A percentile compares a stretch with the other conserved stretches of the same genome.
phyloP scores from a whole-genome alignment of 139 green algal species.

The Chlorella sp. region DNA sequence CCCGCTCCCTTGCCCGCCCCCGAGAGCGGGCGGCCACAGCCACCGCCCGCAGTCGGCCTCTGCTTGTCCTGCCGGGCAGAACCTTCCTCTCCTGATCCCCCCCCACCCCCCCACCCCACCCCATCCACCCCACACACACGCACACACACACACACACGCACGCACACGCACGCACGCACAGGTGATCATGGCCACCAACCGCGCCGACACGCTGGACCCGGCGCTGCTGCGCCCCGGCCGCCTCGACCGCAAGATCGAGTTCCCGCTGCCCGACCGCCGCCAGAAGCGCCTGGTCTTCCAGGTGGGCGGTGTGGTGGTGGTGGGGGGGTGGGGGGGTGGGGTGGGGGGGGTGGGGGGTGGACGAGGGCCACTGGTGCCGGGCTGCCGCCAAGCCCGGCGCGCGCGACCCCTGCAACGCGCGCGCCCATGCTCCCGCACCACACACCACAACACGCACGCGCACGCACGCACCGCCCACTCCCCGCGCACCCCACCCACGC shows the following conservation, averaged over 20 bases:
- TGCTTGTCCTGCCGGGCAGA: too few relatives aligned
- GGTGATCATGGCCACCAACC: conserved; percentile 99
- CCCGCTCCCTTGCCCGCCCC: too few relatives aligned
- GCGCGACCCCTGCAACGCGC: too few relatives aligned
- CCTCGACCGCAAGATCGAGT: conserved; percentile 99
- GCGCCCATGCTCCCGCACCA: too few relatives aligned
- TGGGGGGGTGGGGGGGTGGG: background rate
- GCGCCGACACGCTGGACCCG: conserved; percentile 96
- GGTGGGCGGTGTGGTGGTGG: conserved; percentile 46
- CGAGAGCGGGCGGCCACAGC: too few relatives aligned
- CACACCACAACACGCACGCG: too few relatives aligned
- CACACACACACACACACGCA: background rate
- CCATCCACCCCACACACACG: background rate
- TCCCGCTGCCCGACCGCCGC: conserved; percentile 94
- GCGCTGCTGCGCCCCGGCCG: conserved; percentile 95
- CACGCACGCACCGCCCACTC: background rate
- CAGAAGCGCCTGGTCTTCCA: conserved; percentile 99
- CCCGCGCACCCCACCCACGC: background rate
- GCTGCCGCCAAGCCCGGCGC: too few relatives aligned
- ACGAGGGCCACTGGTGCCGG: background rate
- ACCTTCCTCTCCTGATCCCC: too few relatives aligned
- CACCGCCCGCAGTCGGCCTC: too few relatives aligned
- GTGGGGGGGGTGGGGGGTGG: background rate
- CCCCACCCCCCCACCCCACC: background rate
- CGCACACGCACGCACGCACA: too few relatives aligned